These are phyloP conservation scores for Fusarium paranaense DNA, from an alignment of 2,329 filamentous ascomycete genomes.

Conservation along the genomic window DNA sequence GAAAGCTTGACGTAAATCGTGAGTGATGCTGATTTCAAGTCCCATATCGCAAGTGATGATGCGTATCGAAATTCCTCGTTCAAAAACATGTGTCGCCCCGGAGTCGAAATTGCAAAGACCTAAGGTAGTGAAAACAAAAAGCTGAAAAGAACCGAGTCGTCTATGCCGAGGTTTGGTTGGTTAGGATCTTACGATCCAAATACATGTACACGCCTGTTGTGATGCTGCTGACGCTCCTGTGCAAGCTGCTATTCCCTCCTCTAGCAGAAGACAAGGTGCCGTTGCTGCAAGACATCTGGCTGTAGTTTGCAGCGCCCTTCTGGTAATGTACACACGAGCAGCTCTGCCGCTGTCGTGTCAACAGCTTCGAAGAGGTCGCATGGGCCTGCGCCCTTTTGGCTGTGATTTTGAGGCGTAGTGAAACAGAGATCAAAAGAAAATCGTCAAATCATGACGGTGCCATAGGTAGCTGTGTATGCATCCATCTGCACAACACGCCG, in stretches of 20 bases:
- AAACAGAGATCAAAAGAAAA: conserved; percentile 53
- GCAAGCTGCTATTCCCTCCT: conserved; percentile 24
- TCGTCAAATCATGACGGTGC: conserved; percentile 56
- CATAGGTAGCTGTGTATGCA: conserved; percentile 45
- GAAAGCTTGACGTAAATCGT: conserved; percentile 22
- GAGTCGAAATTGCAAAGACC: conserved; percentile 33
- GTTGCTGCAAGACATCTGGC: conserved; percentile 28
- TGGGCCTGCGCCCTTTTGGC: conserved; percentile 40
- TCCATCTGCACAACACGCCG: conserved; percentile 40
- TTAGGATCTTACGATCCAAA: conserved; percentile 45
- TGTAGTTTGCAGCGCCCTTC: conserved; percentile 43
- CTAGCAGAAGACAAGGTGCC: conserved; percentile 28
- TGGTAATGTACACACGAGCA: conserved; percentile 52
- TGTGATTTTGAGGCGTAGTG: conserved; percentile 44
- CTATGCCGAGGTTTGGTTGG: conserved; percentile 43
- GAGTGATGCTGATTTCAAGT: conserved; percentile 21
- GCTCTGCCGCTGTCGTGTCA: conserved; percentile 43
- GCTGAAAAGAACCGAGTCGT: conserved; percentile 39
- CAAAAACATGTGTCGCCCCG: conserved; percentile 29
- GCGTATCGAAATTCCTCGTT: conserved; percentile 20
- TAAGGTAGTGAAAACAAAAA: conserved; percentile 35
- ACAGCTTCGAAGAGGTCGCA: conserved; percentile 35
- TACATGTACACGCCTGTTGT: conserved; percentile 49
- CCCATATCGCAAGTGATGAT: conserved; percentile 7
- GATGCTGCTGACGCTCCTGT: conserved; percentile 26